Evolutionary conservation across 805 yeast genomes (phyloP), one percentile per base, ranked within the genome.

Genomic region (Monosporozyma solicola): DNA sequence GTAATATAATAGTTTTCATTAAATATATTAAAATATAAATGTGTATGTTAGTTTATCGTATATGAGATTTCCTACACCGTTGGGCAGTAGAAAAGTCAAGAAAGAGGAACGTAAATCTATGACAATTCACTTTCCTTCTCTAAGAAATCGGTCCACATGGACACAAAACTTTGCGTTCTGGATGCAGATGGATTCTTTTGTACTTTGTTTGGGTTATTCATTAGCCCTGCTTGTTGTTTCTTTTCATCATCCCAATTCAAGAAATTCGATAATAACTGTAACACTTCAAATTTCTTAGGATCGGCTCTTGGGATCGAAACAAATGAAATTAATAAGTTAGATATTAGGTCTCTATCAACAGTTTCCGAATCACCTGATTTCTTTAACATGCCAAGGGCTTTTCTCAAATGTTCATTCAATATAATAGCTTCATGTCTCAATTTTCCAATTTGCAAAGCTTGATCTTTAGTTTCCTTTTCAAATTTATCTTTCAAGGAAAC

Each of bases 401-500:
- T 92, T n/a, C 96, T 90, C 52, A 94, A 72, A 70, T 94, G 98
- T 65, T 94, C 99, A 66, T 94, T 94, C 54, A 92, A 72, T 27
- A 88, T 87, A 9, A 94, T 92, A 1, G 95, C 92, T 67, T 94
- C 99, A 67, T 92, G 98, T 51, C 97, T 80, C 49, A 94, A 76
- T 65, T 92, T 94, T 1, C 98, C 98, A 50, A 94, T 81, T 50
- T 83, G 78, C 35, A 91, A 72, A 54, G 83, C 88, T 68, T 88
- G 90, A 55, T 77, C 90, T 72, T 74, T 82, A 47, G 77, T 73
- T 64, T 76, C 90, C 51, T 67, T 72, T 63, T 77, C 86, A 50
- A 75, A 73, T 61, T 72, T 74, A 0, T 61, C 54, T 54, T 53
- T 65, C 54, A 54, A 61, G 6, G 54, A 63, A 4, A 61, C 56